Evolutionary conservation across 768 basidiomycete genomes (phyloP).

Genomic region (Suillus tomentosus): DNA sequence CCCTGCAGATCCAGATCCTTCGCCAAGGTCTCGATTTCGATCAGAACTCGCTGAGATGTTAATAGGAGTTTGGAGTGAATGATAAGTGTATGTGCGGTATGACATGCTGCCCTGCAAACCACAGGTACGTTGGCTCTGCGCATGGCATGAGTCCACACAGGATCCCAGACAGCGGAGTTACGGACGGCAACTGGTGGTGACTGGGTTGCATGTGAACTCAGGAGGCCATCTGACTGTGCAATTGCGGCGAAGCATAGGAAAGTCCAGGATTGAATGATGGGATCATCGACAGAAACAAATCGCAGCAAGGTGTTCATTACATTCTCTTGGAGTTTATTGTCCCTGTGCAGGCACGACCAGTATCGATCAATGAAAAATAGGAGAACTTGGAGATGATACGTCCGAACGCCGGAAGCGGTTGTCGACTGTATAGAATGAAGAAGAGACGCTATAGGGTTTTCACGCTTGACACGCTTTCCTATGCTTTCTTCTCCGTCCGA

Average conservation of each 20-base stretch:
- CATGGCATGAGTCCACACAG: slow-evolving; percentile 81
- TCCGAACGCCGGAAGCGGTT: slow-evolving; percentile 35
- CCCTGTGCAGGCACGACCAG: slow-evolving; percentile 65
- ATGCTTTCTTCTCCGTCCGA: slow-evolving; percentile 32
- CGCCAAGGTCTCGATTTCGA: slow-evolving; percentile 76
- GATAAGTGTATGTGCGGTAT: slow-evolving; percentile 61
- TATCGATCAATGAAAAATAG: slow-evolving; percentile 85
- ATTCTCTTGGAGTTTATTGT: slow-evolving; percentile 55
- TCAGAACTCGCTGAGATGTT: slow-evolving; percentile 56
- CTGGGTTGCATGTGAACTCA: slow-evolving; percentile 9
- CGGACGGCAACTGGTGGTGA: slow-evolving; percentile 14
- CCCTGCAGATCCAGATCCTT: slow-evolving; percentile 91
- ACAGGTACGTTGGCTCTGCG: slow-evolving; percentile 68
- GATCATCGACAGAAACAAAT: slow-evolving; percentile 65
- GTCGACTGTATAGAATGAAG: slow-evolving; percentile 48
- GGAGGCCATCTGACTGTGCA: slow-evolving; percentile 48
- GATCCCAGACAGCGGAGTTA: slow-evolving; percentile 61
- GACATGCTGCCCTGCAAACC: slow-evolving; percentile 80
- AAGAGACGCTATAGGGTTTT: slow-evolving; percentile 61
- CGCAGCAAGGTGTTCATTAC: slow-evolving; percentile 58
- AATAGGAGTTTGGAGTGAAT: slow-evolving; percentile 44
- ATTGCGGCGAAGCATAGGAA: slow-evolving; percentile 81
- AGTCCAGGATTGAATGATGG: slow-evolving; percentile 76
- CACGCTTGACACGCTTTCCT: slow-evolving; percentile 54
- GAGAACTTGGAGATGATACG: slow-evolving; percentile 70